Evolutionary conservation across 2,329 filamentous ascomycete genomes (phyloP), one percentile per base, ranked within the genome.

Genomic region (Sarocladium strictum): DNA sequence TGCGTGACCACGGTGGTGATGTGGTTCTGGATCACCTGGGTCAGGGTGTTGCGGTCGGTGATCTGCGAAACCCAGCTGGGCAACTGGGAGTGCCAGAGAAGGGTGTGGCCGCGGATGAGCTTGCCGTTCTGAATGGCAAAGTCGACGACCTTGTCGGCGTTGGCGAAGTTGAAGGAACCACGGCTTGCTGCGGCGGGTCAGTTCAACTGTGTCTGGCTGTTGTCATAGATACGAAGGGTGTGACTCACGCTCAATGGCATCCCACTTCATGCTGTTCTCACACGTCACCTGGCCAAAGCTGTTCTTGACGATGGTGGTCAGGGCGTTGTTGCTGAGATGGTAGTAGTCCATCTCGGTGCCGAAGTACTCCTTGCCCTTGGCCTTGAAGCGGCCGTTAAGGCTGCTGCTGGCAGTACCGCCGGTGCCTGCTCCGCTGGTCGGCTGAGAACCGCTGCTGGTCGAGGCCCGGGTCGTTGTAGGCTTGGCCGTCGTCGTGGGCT

Each of bases 231-330:
- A 15, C 6, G 26, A 29, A 19, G n/a, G n/a, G n/a, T n/a, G n/a
- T 27, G 17, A 64, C 64, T n/a, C 62, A 63, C 50, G 32, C 66
- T 86, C 72, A 17, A 74, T 74, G 33, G 77, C 70, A 60, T 86
- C 81, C 84, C 84, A 88, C 69, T 88, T 87, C 79, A 86, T 85
- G 64, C 75, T 81, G 74, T 89, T 87, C 72, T 88, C 85, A 1
- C 79, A 77, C 0, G 84, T 86, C 19, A 88, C 72, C 65, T 83
- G 78, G 19, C 84, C 83, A 58, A 87, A 87, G n/a, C 66, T 85
- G 72, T 53, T 73, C 70, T 57, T 77, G 75, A 85, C 75, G 56
- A 73, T 72, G 15, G 77, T 73, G 56, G 78, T 80, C 59, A 76
- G 72, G 54, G 71, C 74, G 5, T 69, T 63, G 29, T 67, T n/a